A percentile compares a stretch with the other conserved stretches of the same genome.
phyloP scores from a whole-genome alignment of 306 rosid genomes.

The Begonia masoniana region DNA sequence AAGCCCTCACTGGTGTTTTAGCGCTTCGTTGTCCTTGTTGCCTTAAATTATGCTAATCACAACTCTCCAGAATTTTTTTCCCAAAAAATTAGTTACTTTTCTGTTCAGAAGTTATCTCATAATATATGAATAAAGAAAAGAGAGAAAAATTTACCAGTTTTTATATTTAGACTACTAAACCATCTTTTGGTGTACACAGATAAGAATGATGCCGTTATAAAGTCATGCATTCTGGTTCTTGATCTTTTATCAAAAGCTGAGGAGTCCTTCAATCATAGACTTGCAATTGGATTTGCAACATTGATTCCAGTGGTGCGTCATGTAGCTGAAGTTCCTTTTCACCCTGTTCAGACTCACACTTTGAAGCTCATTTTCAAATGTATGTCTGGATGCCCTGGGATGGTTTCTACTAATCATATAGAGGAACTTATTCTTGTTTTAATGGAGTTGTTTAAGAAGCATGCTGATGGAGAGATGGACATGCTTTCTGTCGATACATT shows the following conservation, averaged over 20 bases:
- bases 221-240: conserved; percentile 65
- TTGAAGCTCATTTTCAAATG: conserved; percentile 58
- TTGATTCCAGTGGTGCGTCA: conserved; percentile 63
- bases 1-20: no score
- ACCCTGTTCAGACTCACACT: conserved; percentile 67
- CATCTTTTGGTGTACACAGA: conserved; percentile 31
- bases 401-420: conserved; percentile 49
- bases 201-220: conserved; percentile 60
- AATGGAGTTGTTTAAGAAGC: conserved; percentile 49
- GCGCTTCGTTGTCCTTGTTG: no score
- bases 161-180: conserved; percentile 18
- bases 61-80: no score
- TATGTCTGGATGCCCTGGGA: conserved; percentile 75
- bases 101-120: no score
- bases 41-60: no score
- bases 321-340: conserved; percentile 78
- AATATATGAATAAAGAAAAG: no score
- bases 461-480: conserved; percentile 61
- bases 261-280: conserved; percentile 63
- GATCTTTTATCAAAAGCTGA: conserved; percentile 63
- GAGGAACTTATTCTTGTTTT: conserved; percentile 49
- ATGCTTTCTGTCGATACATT: conserved; percentile 62
- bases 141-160: neutral
- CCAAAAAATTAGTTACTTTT: no score
- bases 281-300: conserved; percentile 73